A percentile compares a stretch with the other conserved stretches of the same genome.
Evolutionary conservation across 2,329 filamentous ascomycete species (phyloP).

Genomic region (Aspergillus sp.): DNA sequence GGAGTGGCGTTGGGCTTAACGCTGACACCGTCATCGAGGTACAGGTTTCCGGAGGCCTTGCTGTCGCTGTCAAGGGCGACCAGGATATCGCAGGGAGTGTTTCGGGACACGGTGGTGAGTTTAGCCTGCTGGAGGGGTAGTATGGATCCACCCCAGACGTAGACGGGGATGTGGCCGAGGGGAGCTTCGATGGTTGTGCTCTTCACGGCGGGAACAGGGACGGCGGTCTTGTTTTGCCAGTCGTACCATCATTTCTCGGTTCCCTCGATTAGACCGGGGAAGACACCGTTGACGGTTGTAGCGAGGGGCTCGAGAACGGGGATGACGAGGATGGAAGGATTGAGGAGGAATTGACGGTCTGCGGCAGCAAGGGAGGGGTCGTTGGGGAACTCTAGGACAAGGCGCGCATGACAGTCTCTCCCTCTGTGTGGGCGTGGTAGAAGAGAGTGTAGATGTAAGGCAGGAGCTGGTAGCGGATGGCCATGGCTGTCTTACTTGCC

Average conservation of each 20-base stretch:
- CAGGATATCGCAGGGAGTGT: constrained; percentile 63
- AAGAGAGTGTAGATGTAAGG: constrained; percentile 75
- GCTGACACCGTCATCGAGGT: constrained; percentile 72
- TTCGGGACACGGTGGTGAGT: constrained; percentile 58
- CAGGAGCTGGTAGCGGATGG: constrained; percentile 64
- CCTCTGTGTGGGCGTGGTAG: constrained; percentile 60
- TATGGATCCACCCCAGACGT: constrained; percentile 63
- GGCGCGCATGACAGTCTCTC: constrained; percentile 69
- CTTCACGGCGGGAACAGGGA: constrained; percentile 48
- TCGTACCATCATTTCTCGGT: constrained; percentile 65
- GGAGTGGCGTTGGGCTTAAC: constrained; percentile 53
- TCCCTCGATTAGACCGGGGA: constrained; percentile 54
- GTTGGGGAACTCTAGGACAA: constrained; percentile 68
- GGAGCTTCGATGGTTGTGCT: constrained; percentile 60
- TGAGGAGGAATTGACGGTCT: constrained; percentile 69
- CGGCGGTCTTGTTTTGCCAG: constrained; percentile 65
- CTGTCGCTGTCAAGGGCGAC: constrained; percentile 55
- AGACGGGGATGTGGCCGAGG: constrained; percentile 66
- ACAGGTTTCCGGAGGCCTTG: constrained; percentile 58
- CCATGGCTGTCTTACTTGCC: constrained; percentile 63
- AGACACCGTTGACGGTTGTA: constrained; percentile 61
- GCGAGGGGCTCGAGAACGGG: constrained; percentile 61
- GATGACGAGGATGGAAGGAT: constrained; percentile 60
- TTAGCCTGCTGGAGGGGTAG: constrained; percentile 65
- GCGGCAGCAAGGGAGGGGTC: constrained; percentile 63